phyloP scores from a whole-genome alignment of 345 rosid species.

The Rubroshorea leprosula region DNA sequence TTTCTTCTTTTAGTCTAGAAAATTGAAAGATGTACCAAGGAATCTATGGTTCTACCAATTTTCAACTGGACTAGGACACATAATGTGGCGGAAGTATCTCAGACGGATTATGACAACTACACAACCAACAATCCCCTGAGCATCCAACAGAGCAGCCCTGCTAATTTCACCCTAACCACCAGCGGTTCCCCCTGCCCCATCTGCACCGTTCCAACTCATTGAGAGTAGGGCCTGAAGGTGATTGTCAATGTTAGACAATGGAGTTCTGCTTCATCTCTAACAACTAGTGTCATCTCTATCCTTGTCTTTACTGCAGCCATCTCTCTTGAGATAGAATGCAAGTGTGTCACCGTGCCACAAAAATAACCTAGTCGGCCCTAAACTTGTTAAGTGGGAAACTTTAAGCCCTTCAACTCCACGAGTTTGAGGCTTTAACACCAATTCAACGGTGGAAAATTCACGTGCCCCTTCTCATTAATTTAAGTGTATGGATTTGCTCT shows the following conservation, averaged over 20 bases:
- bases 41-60: no score
- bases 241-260: background rate
- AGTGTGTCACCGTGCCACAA: no score
- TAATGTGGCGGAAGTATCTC: conserved; percentile 1
- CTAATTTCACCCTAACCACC: conserved; percentile 1
- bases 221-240: background rate
- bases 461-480: no score
- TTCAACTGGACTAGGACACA: background rate
- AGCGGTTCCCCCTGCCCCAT: background rate
- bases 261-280: background rate
- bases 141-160: background rate
- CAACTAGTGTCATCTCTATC: background rate
- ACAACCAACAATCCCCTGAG: background rate
- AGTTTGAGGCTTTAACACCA: no score
- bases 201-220: background rate
- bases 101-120: background rate
- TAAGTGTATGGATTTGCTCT: no score
- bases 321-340: no score
- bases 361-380: no score
- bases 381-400: no score
- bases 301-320: background rate
- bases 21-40: no score
- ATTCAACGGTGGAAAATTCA: no score
- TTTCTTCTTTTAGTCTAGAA: no score
- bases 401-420: no score